These are phyloP conservation scores for Eucalyptus pauciflora DNA, from an alignment of 345 rosid species.

Conservation along the genomic window DNA sequence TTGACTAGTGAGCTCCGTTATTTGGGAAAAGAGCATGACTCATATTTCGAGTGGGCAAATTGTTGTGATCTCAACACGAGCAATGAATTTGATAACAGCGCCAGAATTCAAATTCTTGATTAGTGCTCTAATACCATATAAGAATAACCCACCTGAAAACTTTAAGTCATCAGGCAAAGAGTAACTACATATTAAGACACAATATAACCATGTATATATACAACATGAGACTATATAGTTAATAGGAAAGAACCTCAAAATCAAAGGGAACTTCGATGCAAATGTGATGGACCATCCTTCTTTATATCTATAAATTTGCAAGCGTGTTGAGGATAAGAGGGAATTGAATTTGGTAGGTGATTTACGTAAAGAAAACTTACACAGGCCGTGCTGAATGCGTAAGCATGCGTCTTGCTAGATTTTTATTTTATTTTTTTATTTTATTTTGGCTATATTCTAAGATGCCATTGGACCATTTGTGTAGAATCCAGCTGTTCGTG, in stretches of 20 bases:
- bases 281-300: neutral
- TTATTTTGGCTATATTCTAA: neutral
- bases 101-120: neutral
- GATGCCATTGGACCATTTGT: neutral
- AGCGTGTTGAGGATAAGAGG: neutral
- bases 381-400: neutral
- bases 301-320: too few relatives aligned
- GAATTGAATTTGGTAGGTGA: neutral
- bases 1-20: neutral
- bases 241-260: neutral
- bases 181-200: neutral
- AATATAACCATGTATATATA: fast-evolving
- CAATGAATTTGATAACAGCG: neutral
- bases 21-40: neutral
- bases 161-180: neutral
- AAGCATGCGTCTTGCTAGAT: neutral
- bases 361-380: neutral
- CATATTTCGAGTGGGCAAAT: neutral
- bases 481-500: neutral
- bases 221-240: neutral
- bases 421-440: neutral
- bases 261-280: neutral
- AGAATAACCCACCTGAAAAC: neutral
- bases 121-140: neutral
- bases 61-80: neutral